Conservation (phyloP, 352 stramenopile species). For the Pilasporangium apinafurcum region DNA sequence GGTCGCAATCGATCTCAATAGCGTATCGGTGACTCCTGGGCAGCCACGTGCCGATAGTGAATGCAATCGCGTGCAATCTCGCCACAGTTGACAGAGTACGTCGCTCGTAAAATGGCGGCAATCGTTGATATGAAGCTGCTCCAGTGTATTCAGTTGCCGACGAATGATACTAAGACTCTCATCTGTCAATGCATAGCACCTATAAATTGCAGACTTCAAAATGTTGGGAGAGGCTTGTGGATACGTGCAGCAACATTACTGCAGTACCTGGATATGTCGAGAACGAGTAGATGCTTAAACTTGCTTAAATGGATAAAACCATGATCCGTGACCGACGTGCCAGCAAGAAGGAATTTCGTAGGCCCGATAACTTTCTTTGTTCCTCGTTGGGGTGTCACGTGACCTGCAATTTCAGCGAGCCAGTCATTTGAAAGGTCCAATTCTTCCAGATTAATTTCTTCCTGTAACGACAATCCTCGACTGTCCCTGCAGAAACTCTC, state of each 20-base stretch:
- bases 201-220: too few relatives aligned
- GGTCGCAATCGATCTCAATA: conserved; percentile 48
- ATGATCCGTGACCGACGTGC: conserved; percentile 19
- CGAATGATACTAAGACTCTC: conserved; percentile 35
- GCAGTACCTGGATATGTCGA: conserved; percentile 25
- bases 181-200: conserved; percentile 48
- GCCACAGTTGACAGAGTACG: conserved; percentile 46
- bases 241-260: neutral
- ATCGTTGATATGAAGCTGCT: conserved; percentile 47
- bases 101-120: conserved; percentile 51
- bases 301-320: conserved; percentile 13
- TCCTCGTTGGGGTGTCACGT: neutral
- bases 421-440: conserved; percentile 21
- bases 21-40: conserved; percentile 36
- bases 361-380: neutral
- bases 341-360: conserved; percentile 14
- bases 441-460: conserved; percentile 18
- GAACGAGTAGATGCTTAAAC: conserved; percentile 17
- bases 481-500: conserved; percentile 31
- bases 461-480: conserved; percentile 11
- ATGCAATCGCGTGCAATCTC: conserved; percentile 46
- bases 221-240: neutral
- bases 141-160: conserved; percentile 32
- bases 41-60: conserved; percentile 34
- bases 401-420: conserved; percentile 15